Base-by-base conservation (phyloP, 2,329 filamentous ascomycete genomes). In the Exophiala bonariae region DNA sequence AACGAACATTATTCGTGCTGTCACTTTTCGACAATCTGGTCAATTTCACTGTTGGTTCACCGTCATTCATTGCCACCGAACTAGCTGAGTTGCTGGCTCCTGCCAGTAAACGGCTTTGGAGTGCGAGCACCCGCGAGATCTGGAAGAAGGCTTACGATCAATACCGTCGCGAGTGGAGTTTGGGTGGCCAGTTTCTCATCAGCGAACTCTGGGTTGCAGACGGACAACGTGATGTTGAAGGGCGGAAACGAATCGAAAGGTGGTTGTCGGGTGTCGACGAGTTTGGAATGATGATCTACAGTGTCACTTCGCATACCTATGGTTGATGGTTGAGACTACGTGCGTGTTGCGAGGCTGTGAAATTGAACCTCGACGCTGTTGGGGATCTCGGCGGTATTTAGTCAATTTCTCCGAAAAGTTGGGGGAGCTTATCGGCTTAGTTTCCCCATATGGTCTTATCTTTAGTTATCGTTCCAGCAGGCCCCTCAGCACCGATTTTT, bases 11-110 rank as follows among this genome's bases (percentile, higher is more conserved):
- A 0, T 79, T 70, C 47, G 66, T 68, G 0, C 75, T 79, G 69
- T 81, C 80, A 44, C 61, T 81, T 3, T 73, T 81, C 34, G 76
- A 77, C 47, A 78, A 70, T 33, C 58, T 78, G 0, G 69, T 79
- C 5, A 69, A 70, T 1, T 58, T 68, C 0, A 63, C 71, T 7
- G 66, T 76, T 4, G 65, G 66, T 0, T 54, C 76, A 0, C 71
- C 74, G 0, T 74, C 70, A 0, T 80, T 74, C 39, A 59, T 80
- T 0, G 77, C 72, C 1, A 71, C 66, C 0, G 79, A 81, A 54
- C 59, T 81, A 11, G 59, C 55, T 2, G 71, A 69, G 0, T 52
- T 80, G 0, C 69, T 65, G 0, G 73, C 70, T 0, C 73, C 77
- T 0, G 63, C 66, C 1, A 63, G 58, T 22, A 72, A 71, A 42